Conservation (phyloP, 768 basidiomycete genomes). For the Aureoboletus auriporus region DNA sequence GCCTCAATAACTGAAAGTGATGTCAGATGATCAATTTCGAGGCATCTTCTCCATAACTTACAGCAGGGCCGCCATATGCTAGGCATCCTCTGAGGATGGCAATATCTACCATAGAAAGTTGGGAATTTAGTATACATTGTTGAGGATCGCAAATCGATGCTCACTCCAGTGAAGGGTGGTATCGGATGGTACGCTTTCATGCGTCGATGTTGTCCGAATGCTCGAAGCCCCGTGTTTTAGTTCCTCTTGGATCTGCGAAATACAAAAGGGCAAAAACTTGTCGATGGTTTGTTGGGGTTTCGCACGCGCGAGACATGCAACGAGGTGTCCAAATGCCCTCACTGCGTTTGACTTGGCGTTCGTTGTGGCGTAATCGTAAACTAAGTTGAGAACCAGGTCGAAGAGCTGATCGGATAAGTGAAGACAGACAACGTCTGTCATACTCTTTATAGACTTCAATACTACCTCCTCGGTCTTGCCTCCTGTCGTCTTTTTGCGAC, state of each 20-base stretch:
- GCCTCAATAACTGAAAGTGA: slow-evolving; percentile 55
- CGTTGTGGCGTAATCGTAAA: slow-evolving; percentile 83
- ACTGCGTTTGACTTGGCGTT: slow-evolving; percentile 92
- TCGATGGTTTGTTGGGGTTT: slow-evolving; percentile 71
- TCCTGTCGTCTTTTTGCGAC: slow-evolving; percentile 78
- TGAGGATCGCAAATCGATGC: slow-evolving; percentile 17
- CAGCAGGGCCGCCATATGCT: slow-evolving; percentile 64
- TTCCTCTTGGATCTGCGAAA: slow-evolving; percentile 75
- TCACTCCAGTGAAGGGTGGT: slow-evolving; percentile 92
- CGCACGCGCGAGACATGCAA: slow-evolving; percentile 78
- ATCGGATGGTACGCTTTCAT: slow-evolving; percentile 73
- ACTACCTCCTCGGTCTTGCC: slow-evolving; percentile 77
- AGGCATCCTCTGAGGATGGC: slow-evolving; percentile 79
- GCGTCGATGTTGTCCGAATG: slow-evolving; percentile 72
- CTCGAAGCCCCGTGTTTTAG: slow-evolving; percentile 88
- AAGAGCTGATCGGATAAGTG: slow-evolving; percentile 66
- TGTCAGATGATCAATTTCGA: background rate
- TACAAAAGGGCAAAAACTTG: slow-evolving; percentile 78
- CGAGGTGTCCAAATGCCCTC: slow-evolving; percentile 82
- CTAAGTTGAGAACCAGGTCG: slow-evolving; percentile 78
- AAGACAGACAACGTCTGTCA: slow-evolving; percentile 76
- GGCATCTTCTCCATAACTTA: slow-evolving; percentile 30
- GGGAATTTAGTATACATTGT: background rate
- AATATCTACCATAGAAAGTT: slow-evolving; percentile 48
- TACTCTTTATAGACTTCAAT: slow-evolving; percentile 73